Conservation (phyloP, 257 asterid genomes). For the Nicotiana benthamiana region DNA sequence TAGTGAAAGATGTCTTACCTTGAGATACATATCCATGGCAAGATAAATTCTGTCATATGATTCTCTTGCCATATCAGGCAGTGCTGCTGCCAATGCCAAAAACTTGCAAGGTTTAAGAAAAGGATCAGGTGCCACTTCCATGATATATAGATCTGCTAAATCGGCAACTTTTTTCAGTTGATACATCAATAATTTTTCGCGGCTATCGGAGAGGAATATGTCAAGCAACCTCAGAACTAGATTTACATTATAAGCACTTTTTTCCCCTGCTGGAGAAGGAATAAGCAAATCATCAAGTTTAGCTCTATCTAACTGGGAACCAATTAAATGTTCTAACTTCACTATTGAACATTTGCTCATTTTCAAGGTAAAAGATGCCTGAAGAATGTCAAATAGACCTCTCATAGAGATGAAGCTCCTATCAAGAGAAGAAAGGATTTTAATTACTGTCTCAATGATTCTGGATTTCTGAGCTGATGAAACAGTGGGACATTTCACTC, state of each 20-base stretch:
- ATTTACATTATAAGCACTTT: constrained; percentile 35
- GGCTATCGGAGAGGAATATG: constrained; percentile 14
- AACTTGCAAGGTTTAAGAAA: constrained; percentile 35
- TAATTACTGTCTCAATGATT: constrained; percentile 23
- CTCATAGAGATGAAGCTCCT: constrained; percentile 27
- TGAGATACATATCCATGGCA: constrained; percentile 40
- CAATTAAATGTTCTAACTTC: constrained; percentile 41
- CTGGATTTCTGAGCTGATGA: constrained; percentile 15
- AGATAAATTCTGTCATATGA: constrained; percentile 37
- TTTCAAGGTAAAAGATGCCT: constrained; percentile 17
- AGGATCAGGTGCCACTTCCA: constrained; percentile 65
- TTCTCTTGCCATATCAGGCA: constrained; percentile 49
- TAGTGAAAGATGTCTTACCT: constrained; percentile 23
- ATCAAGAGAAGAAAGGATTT: constrained; percentile 26
- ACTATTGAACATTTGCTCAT: constrained; percentile 9
- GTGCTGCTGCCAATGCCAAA: constrained; percentile 25
- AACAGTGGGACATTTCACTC: constrained; percentile 10
- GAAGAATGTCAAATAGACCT: constrained; percentile 34
- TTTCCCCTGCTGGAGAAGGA: constrained; percentile 23
- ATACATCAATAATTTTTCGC: not conserved
- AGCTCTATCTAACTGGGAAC: constrained; percentile 44
- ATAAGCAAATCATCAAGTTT: constrained; percentile 49
- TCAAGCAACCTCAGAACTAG: constrained; percentile 37
- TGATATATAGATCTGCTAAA: constrained; percentile 44
- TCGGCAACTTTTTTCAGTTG: constrained; percentile 40